phyloP scores from a whole-genome alignment of 225 moss, liverwort and hornwort species.

The Anthoceros angustus region DNA sequence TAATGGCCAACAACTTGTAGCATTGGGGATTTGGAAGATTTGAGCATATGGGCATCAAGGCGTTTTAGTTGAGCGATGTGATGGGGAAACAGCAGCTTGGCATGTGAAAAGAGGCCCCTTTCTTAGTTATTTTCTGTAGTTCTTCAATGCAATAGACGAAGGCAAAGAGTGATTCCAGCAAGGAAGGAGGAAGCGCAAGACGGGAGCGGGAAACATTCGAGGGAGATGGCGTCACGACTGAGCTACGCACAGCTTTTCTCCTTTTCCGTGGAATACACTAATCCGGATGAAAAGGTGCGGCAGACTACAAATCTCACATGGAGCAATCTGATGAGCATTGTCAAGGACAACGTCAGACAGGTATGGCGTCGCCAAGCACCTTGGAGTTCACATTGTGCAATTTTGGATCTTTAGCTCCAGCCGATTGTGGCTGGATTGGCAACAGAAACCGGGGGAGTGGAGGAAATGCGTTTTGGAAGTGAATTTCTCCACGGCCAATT shows the following conservation, averaged over 20 bases:
- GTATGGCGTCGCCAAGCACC: not conserved
- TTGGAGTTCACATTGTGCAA: not conserved
- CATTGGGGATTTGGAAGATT: no score
- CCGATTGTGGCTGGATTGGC: not conserved
- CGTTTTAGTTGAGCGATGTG: no score
- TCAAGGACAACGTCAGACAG: not conserved
- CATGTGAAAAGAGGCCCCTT: no score
- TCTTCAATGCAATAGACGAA: no score
- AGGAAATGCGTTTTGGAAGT: conserved; percentile 23
- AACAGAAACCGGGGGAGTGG: conserved; percentile 22
- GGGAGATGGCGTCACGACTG: conserved; percentile 8
- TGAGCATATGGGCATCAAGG: no score
- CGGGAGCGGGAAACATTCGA: not conserved
- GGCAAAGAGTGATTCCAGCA: no score
- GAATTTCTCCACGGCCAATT: conserved; percentile 19
- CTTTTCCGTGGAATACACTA: conserved; percentile 16
- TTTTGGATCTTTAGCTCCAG: not conserved
- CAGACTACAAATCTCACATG: not conserved
- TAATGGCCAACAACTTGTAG: no score
- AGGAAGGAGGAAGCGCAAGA: no score
- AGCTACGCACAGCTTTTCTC: conserved; percentile 30
- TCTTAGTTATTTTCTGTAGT: no score
- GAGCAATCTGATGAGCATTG: not conserved
- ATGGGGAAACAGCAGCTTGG: no score
- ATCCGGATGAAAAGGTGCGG: not conserved